Evolutionary conservation across 2,329 filamentous ascomycete species (phyloP).

Genomic region (Trichoderma simmonsii): DNA sequence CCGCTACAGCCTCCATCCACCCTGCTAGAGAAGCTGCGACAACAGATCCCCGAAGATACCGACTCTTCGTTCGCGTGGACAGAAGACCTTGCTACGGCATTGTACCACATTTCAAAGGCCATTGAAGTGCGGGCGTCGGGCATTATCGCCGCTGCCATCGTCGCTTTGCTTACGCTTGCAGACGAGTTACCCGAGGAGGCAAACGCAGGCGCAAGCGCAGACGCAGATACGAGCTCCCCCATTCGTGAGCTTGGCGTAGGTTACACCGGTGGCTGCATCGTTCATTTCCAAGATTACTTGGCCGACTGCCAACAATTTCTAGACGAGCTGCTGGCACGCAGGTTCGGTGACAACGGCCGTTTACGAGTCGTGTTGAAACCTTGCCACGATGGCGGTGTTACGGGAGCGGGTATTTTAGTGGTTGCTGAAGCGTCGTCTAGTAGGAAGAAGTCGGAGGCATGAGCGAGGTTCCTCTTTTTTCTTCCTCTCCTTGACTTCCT

Average conservation of each 20-base stretch:
- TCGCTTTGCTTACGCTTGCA: slow-evolving; percentile 66
- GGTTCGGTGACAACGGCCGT: slow-evolving; percentile 30
- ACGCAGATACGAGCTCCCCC: slow-evolving; percentile 15
- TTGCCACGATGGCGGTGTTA: slow-evolving; percentile 61
- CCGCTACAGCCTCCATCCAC: slow-evolving; percentile 44
- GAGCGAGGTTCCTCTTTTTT: neutral
- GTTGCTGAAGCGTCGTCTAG: slow-evolving; percentile 42
- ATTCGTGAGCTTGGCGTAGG: slow-evolving; percentile 65
- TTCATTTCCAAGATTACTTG: slow-evolving; percentile 73
- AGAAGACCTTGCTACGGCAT: slow-evolving; percentile 51
- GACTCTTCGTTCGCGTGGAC: slow-evolving; percentile 60
- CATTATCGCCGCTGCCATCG: slow-evolving; percentile 68
- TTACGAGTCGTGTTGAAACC: slow-evolving; percentile 49
- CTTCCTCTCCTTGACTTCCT: neutral
- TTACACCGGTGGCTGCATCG: slow-evolving; percentile 77
- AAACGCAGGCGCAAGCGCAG: slow-evolving; percentile 2
- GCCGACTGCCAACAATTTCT: slow-evolving; percentile 67
- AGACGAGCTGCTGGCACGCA: slow-evolving; percentile 46
- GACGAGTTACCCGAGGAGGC: slow-evolving; percentile 55
- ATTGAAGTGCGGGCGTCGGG: slow-evolving; percentile 72
- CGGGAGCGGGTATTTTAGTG: slow-evolving; percentile 59
- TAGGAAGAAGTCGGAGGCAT: slow-evolving; percentile 28
- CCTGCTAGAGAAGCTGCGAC: slow-evolving; percentile 47
- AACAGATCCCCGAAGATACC: slow-evolving; percentile 50
- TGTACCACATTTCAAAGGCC: slow-evolving; percentile 65